Percentiles rank a stretch among this genome's conserved stretches.
phyloP scores from a whole-genome alignment of 495 filamentous ascomycete genomes.

The Neurospora africana region DNA sequence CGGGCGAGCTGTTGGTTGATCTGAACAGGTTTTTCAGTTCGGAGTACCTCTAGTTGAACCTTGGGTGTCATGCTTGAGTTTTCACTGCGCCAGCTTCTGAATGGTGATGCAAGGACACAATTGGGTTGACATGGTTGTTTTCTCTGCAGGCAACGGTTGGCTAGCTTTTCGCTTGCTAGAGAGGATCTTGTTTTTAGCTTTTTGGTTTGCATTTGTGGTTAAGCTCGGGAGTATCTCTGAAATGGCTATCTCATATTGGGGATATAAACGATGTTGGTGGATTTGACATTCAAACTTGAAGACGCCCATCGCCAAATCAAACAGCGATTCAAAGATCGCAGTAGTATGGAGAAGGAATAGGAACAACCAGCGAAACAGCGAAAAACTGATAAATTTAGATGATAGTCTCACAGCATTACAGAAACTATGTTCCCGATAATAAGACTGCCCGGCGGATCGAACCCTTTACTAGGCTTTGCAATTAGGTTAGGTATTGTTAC shows the following conservation, averaged over 20 bases:
- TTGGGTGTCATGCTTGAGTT: neutral
- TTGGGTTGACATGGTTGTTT: neutral
- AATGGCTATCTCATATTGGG: constrained; percentile 1
- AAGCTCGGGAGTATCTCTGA: neutral
- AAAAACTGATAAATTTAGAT: neutral
- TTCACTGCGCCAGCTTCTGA: neutral
- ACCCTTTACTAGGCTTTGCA: no score
- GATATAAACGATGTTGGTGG: neutral
- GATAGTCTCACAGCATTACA: no score
- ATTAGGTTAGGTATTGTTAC: no score
- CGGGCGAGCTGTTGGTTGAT: neutral
- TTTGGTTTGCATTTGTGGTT: neutral
- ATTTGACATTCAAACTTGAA: neutral
- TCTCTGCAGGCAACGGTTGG: neutral
- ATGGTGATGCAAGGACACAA: neutral
- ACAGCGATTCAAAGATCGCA: neutral
- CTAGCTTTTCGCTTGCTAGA: neutral
- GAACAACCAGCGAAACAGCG: neutral
- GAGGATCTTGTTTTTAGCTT: neutral
- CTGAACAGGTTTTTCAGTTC: neutral
- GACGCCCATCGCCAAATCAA: neutral
- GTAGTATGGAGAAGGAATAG: neutral
- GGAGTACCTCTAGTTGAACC: neutral
- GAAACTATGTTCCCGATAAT: no score
- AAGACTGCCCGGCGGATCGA: no score